Evolutionary conservation across 2,329 filamentous ascomycete genomes (phyloP), one percentile per base, ranked within the genome.

Genomic region (Neonectria magnoliae): DNA sequence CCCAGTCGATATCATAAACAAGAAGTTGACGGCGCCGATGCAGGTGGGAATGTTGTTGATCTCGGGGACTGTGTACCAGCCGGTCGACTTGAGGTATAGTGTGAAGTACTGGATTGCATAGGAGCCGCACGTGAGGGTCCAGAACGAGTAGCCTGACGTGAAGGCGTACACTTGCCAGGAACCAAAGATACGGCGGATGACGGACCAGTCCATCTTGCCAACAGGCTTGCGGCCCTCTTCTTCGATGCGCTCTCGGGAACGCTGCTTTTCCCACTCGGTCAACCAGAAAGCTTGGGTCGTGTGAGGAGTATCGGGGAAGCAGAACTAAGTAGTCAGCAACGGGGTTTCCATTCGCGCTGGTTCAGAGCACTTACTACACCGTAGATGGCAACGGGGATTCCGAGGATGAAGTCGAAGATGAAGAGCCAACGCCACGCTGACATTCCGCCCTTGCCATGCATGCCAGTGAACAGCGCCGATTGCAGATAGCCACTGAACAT

Each of bases 181-280:
- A 1, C 66, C 66, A 59, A 79, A 77, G 59, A 82, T 79, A 59
- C 81, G 78, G 51, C 72, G 71, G 57, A 82, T 65, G 20, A 82
- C 76, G 33, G 60, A 45, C 58, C 60, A 68, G 56, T 81, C 73
- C 58, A 81, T 72, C 66, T 79, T 79, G 1, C 78, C 77, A 2
- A 71, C 65, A 3, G 79, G 80, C 52, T 73, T 76, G 53, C 79
- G 76, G 18, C 80, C 81, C 47, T 82, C 81, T 57, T 88, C 85
- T 68, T 91, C 85, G 74, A 95, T 94, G 67, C 91, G 86, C 50
- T 90, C 85, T 14, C 86, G 82, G 66, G 92, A 89, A 42, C 90
- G 85, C 60, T 87, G 82, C 25, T 85, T 84, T 76, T 94, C 91
- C 67, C 89, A 77, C 0, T 80, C 79, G 75, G 73, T 81, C 22